phyloP scores from a whole-genome alignment of 192 early-diverging fungal genomes.

The Lobosporangium transversale region DNA sequence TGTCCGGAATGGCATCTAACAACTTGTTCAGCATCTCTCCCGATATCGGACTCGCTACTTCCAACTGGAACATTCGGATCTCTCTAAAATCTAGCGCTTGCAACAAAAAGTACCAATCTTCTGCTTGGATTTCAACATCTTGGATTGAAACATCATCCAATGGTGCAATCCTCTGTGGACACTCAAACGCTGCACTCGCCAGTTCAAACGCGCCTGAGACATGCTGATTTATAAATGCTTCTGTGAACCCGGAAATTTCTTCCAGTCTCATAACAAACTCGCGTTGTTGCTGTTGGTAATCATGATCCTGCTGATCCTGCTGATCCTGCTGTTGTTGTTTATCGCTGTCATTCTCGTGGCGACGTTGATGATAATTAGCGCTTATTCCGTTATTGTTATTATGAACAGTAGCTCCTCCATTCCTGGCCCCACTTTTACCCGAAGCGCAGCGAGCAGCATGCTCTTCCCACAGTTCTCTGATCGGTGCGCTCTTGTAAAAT shows the following conservation, averaged over 20 bases:
- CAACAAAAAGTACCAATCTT: conserved; percentile 10
- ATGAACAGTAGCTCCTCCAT: no score
- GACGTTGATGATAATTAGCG: no score
- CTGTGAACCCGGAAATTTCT: no score
- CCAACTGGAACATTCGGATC: not conserved
- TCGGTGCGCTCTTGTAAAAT: conserved; percentile 1
- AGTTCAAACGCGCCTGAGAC: no score
- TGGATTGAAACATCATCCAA: not conserved
- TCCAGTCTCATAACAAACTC: no score
- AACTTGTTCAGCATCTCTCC: conserved; percentile 5
- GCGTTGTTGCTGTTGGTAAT: not conserved
- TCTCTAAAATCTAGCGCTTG: not conserved
- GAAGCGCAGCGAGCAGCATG: not conserved
- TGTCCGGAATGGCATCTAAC: conserved; percentile 3
- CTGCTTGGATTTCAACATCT: conserved; percentile 1
- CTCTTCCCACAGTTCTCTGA: not conserved
- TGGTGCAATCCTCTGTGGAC: not conserved
- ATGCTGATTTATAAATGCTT: no score
- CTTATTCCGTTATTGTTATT: no score
- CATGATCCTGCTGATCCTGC: not conserved
- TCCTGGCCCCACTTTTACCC: no score
- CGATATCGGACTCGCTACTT: not conserved
- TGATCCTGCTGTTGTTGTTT: not conserved
- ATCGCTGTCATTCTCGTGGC: not conserved
- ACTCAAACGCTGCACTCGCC: not conserved